Percentiles rank a stretch among this genome's conserved stretches.
Conservation (phyloP, 2,329 filamentous ascomycete genomes). For the Trichoderma cornu-damae region DNA sequence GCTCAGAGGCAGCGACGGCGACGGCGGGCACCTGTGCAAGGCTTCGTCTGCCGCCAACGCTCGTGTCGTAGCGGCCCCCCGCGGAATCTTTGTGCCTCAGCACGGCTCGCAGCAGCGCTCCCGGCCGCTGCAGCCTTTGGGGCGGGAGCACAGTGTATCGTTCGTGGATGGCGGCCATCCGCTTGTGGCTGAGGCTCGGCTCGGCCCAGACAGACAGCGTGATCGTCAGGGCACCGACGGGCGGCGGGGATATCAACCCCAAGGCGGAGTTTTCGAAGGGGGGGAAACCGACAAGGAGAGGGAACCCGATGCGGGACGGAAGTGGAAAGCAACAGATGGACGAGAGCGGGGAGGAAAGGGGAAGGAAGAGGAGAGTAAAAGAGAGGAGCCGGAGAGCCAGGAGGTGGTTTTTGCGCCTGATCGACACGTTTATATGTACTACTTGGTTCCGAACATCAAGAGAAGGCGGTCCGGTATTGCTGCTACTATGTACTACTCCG, state of each 20-base stretch:
- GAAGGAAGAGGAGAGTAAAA: background rate
- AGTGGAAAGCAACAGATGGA: background rate
- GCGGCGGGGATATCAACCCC: background rate
- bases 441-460: background rate
- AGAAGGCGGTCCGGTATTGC: background rate
- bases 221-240: background rate
- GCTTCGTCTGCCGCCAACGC: background rate
- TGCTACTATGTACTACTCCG: background rate
- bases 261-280: background rate
- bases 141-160: conserved; percentile 18
- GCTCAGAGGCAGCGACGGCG: background rate
- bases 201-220: background rate
- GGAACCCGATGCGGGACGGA: background rate
- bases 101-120: conserved; percentile 18
- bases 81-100: conserved; percentile 18
- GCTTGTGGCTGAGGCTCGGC: conserved; percentile 7
- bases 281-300: background rate
- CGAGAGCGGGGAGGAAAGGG: background rate
- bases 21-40: background rate
- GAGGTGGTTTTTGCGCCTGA: background rate
- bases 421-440: background rate
- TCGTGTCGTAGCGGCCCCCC: background rate
- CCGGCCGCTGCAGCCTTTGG: conserved; percentile 17
- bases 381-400: background rate
- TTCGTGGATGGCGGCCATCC: conserved; percentile 18